Evolutionary conservation across 2,329 filamentous ascomycete species (phyloP).

Genomic region (Fusarium armeniacum): DNA sequence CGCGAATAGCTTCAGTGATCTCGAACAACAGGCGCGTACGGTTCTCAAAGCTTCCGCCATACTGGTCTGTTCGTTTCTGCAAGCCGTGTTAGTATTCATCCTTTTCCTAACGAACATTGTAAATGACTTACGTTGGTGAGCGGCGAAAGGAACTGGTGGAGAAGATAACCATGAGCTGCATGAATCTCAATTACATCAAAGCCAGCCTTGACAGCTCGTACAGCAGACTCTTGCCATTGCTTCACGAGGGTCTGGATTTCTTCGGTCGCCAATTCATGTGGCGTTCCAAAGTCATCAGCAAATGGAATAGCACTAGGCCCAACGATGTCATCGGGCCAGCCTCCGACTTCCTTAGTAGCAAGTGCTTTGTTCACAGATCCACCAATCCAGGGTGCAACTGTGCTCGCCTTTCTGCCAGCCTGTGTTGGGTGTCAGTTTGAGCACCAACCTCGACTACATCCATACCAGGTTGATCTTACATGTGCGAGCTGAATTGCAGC

Average conservation of each 20-base stretch:
- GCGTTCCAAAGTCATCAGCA: constrained; percentile 70
- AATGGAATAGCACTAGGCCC: constrained; percentile 69
- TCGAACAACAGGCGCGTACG: constrained; percentile 72
- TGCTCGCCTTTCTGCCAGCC: constrained; percentile 76
- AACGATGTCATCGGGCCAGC: constrained; percentile 70
- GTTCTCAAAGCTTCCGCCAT: constrained; percentile 76
- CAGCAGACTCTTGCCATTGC: constrained; percentile 71
- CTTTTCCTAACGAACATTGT: neutral
- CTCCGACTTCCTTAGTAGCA: constrained; percentile 66
- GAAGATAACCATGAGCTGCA: constrained; percentile 75
- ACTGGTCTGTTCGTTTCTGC: constrained; percentile 71
- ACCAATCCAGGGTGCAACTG: constrained; percentile 73
- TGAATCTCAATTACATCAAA: constrained; percentile 82
- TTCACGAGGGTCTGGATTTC: constrained; percentile 77
- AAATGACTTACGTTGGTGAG: constrained; percentile 64
- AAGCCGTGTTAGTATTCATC: constrained; percentile 19
- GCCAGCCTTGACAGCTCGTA: constrained; percentile 75
- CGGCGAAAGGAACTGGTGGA: constrained; percentile 74
- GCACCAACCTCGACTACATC: neutral
- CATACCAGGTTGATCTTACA: constrained; percentile 52
- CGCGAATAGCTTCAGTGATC: constrained; percentile 64
- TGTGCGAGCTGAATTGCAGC: constrained; percentile 86
- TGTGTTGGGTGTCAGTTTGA: constrained; percentile 5
- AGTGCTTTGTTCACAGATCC: constrained; percentile 62
- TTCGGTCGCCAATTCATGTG: constrained; percentile 75